A percentile compares a stretch with the other conserved stretches of the same genome.
These are phyloP conservation scores for Puccinia horiana DNA, from an alignment of 1,284 basidiomycete genomes.

Conservation along the genomic window DNA sequence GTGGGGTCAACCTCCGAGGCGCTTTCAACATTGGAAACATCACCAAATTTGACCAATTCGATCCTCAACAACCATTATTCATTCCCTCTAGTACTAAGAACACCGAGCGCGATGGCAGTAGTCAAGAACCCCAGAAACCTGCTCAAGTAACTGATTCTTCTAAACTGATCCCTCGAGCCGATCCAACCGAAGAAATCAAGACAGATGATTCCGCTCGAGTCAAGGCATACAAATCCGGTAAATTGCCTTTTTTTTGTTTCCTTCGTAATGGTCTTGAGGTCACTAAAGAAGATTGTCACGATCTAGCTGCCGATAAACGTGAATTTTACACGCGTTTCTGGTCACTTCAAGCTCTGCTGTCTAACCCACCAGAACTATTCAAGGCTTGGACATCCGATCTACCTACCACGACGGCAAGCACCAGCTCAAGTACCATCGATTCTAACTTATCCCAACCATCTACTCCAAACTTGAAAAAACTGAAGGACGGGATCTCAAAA, in stretches of 20 bases:
- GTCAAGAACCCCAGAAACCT: constrained; percentile 13
- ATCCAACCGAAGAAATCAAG: constrained; percentile 56
- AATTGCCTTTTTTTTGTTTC: constrained; percentile 1
- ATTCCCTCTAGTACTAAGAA: constrained; percentile 17
- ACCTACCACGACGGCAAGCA: constrained; percentile 32
- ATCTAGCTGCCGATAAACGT: constrained; percentile 55
- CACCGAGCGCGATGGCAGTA: background rate
- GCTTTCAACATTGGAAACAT: constrained; percentile 70
- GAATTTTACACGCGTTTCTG: constrained; percentile 82
- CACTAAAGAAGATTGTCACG: background rate
- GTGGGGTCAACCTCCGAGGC: constrained; percentile 83
- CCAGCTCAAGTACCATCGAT: constrained; percentile 56
- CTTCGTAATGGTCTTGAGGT: too few species aligned
- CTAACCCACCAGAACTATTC: constrained; percentile 55
- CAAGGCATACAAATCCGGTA: constrained; percentile 37
- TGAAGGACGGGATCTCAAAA: constrained; percentile 70
- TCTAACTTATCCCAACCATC: constrained; percentile 63
- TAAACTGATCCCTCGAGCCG: constrained; percentile 52
- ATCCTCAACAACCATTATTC: constrained; percentile 53
- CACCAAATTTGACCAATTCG: constrained; percentile 57
- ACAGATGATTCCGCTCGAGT: constrained; percentile 29
- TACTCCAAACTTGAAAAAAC: constrained; percentile 61
- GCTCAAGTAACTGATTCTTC: constrained; percentile 40
- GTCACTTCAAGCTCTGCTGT: constrained; percentile 67
- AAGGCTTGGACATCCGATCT: constrained; percentile 45